These are phyloP conservation scores for Diaporthe sp. DNA, from an alignment of 2,329 filamentous ascomycete species.

Conservation along the genomic window DNA sequence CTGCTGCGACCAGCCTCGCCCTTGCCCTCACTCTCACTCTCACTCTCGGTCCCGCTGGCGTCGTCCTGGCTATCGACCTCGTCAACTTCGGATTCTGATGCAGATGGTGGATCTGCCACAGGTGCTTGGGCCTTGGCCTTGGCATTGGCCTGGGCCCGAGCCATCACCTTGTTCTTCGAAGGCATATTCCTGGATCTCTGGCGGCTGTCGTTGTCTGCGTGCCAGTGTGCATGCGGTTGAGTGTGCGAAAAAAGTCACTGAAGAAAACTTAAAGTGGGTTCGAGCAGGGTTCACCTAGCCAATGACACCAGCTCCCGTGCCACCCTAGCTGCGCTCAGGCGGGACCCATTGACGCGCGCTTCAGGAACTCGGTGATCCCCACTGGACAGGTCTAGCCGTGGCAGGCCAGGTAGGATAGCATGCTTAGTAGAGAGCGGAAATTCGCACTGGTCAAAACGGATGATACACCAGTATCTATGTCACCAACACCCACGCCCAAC, in stretches of 20 bases:
- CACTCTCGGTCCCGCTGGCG: conserved; percentile 40
- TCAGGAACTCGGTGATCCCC: background rate
- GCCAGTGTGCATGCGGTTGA: conserved; percentile 1
- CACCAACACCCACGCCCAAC: too few relatives aligned
- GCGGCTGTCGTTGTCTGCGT: background rate
- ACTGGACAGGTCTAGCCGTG: background rate
- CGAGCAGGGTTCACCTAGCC: conserved; percentile 5
- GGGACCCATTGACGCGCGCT: conserved; percentile 40
- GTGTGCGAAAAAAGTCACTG: conserved; percentile 23
- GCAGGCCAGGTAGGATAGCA: background rate
- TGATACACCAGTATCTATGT: too few relatives aligned
- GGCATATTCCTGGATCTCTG: conserved; percentile 30
- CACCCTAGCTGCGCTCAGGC: conserved; percentile 24
- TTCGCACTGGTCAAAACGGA: too few relatives aligned
- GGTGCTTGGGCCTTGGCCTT: background rate
- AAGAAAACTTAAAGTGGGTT: conserved; percentile 18
- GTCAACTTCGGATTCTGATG: conserved; percentile 21
- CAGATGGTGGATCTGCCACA: conserved; percentile 19
- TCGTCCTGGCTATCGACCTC: background rate
- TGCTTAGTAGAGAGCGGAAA: background rate
- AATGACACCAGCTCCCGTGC: conserved; percentile 20
- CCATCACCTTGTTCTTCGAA: conserved; percentile 31
- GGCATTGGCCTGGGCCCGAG: background rate
- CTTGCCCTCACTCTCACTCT: conserved; percentile 45
- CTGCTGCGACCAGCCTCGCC: conserved; percentile 42